A percentile compares a stretch with the other conserved stretches of the same genome.
phyloP scores from a whole-genome alignment of 805 yeast genomes.

The baker's yeast (Saccharomyces cerevisiae) region DNA sequence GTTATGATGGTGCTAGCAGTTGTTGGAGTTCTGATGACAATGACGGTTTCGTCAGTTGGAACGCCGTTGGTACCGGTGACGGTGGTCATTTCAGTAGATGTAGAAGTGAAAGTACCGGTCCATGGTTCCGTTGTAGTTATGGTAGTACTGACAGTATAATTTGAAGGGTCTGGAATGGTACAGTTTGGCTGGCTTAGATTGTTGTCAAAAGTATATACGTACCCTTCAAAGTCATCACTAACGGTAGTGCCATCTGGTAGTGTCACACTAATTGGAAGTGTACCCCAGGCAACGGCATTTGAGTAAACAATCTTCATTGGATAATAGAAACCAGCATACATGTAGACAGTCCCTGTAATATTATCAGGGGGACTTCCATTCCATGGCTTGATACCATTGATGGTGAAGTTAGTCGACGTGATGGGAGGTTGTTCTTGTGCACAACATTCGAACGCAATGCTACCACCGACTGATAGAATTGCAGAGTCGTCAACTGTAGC shows the following conservation, averaged over 20 bases:
- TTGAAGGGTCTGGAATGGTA: not conserved
- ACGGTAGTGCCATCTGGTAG: no score
- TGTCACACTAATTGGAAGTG: no score
- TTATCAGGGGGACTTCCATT: not conserved
- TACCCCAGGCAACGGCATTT: conserved; percentile 2
- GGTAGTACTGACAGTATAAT: not conserved
- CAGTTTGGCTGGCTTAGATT: no score
- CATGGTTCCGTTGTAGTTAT: not conserved
- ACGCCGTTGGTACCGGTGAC: not conserved
- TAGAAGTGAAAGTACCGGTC: not conserved
- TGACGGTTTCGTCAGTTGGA: not conserved
- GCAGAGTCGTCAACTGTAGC: conserved; percentile 28
- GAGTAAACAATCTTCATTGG: conserved; percentile 15
- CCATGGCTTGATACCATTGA: not conserved
- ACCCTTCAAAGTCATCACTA: no score
- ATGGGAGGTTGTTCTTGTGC: conserved; percentile 5
- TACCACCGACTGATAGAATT: conserved; percentile 25
- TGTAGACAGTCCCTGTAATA: not conserved
- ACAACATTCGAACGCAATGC: conserved; percentile 32
- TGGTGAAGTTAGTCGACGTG: not conserved
- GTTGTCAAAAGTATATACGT: no score
- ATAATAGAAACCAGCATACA: conserved; percentile 10
- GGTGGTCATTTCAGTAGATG: not conserved
- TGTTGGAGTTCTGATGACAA: not conserved
- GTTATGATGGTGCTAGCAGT: no score